Evolutionary conservation across 441 rosid species (phyloP).

Genomic region (Jatropha podagrica): DNA sequence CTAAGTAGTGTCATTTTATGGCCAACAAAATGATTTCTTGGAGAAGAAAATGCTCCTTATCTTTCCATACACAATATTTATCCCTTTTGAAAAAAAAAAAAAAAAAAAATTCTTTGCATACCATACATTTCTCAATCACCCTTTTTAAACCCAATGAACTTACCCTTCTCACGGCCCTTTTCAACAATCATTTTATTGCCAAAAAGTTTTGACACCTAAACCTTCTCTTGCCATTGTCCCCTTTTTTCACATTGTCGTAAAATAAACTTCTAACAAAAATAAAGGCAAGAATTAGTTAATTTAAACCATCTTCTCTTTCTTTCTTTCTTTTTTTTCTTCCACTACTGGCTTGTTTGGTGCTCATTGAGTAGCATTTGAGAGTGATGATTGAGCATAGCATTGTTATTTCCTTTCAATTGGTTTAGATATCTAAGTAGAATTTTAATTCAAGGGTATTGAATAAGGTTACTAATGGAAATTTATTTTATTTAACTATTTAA

Average conservation of each 20-base stretch:
- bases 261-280: background rate
- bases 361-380: conserved; percentile 29
- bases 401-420: conserved; percentile 1
- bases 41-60: conserved; percentile 53
- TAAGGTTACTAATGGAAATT: background rate
- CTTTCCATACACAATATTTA: conserved; percentile 29
- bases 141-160: conserved; percentile 36
- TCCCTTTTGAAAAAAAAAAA: background rate
- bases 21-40: conserved; percentile 79
- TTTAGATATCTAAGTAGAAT: background rate
- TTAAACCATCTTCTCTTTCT: too few relatives aligned
- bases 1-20: conserved; percentile 51
- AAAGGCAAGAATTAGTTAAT: too few relatives aligned
- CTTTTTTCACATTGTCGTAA: background rate
- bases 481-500: background rate
- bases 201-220: conserved; percentile 41
- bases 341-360: conserved; percentile 21
- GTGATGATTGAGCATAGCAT: conserved; percentile 28
- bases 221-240: conserved; percentile 28
- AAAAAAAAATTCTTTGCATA: background rate
- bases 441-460: background rate
- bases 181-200: conserved; percentile 46
- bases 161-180: conserved; percentile 37
- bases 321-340: background rate
- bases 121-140: conserved; percentile 18